Evolutionary conservation across 192 early-diverging fungal species (phyloP).

Genomic region (Coemansia sp.): DNA sequence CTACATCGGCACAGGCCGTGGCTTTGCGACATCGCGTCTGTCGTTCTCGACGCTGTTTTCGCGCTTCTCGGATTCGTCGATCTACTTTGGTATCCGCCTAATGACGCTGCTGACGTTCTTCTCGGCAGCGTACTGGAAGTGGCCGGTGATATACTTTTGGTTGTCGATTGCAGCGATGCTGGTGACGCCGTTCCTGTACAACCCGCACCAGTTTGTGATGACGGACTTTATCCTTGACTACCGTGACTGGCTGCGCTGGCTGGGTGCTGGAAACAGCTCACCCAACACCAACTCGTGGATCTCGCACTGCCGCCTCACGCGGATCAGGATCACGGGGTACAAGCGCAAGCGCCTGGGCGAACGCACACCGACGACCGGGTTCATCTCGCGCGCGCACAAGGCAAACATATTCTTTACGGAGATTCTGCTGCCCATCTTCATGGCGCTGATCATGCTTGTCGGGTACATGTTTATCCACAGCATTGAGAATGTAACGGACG

Average conservation of each 20-base stretch:
- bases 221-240: slow-evolving; percentile 79
- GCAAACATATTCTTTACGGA: slow-evolving; percentile 69
- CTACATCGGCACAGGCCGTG: slow-evolving; percentile 85
- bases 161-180: slow-evolving; percentile 73
- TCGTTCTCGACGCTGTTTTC: slow-evolving; percentile 75
- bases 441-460: slow-evolving; percentile 62
- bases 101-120: slow-evolving; percentile 74
- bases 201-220: slow-evolving; percentile 87
- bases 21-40: slow-evolving; percentile 78
- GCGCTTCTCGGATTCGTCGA: slow-evolving; percentile 70
- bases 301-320: slow-evolving; percentile 65
- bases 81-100: slow-evolving; percentile 71
- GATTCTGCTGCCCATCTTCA: slow-evolving; percentile 67
- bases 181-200: slow-evolving; percentile 83
- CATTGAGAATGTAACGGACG: slow-evolving; percentile 48
- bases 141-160: slow-evolving; percentile 80
- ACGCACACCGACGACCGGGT: slow-evolving; percentile 60
- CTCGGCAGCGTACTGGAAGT: slow-evolving; percentile 69
- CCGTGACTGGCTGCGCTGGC: slow-evolving; percentile 77
- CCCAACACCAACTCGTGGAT: slow-evolving; percentile 80
- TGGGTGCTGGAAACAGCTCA: slow-evolving; percentile 76
- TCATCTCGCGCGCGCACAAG: slow-evolving; percentile 68
- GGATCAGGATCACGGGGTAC: slow-evolving; percentile 76
- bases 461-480: slow-evolving; percentile 70
- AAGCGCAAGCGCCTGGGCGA: slow-evolving; percentile 74